phyloP scores from a whole-genome alignment of 2,329 filamentous ascomycete genomes.

The Fusarium sp. region DNA sequence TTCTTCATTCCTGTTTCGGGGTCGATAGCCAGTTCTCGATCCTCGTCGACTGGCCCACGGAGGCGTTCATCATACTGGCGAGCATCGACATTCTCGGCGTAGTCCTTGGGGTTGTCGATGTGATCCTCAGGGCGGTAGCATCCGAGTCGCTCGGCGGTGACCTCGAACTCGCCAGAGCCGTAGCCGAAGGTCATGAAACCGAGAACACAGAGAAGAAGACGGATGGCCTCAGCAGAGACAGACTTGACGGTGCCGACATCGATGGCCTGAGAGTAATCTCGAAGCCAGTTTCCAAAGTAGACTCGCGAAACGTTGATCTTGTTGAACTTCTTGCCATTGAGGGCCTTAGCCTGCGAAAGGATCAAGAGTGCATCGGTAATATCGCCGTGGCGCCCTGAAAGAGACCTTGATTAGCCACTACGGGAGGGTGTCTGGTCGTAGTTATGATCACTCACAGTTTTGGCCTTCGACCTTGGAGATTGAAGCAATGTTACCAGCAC shows the following conservation, averaged over 20 bases:
- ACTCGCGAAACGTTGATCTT: conserved; percentile 89
- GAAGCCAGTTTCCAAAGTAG: conserved; percentile 97
- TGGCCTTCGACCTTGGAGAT: conserved; percentile 84
- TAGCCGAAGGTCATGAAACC: conserved; percentile 92
- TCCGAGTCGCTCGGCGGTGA: conserved; percentile 84
- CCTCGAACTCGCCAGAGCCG: conserved; percentile 85
- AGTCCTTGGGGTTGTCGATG: conserved; percentile 85
- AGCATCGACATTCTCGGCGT: conserved; percentile 89
- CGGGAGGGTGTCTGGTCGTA: background rate
- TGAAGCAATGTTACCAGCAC: conserved; percentile 88
- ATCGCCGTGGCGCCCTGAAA: conserved; percentile 82
- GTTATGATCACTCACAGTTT: conserved; percentile 70
- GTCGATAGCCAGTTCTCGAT: conserved; percentile 82
- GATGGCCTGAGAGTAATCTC: conserved; percentile 92
- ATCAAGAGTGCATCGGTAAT: conserved; percentile 91
- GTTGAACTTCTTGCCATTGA: conserved; percentile 81
- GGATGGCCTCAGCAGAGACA: conserved; percentile 90
- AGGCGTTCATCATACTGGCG: conserved; percentile 83
- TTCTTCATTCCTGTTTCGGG: conserved; percentile 84
- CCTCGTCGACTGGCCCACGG: conserved; percentile 83
- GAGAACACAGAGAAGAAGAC: conserved; percentile 87
- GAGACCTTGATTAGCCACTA: conserved; percentile 18
- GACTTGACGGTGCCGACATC: conserved; percentile 93
- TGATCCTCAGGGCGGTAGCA: conserved; percentile 83
- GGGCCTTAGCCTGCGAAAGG: conserved; percentile 67